Conservation (phyloP, 106 monocot species). For the Iris macrosiphon region DNA sequence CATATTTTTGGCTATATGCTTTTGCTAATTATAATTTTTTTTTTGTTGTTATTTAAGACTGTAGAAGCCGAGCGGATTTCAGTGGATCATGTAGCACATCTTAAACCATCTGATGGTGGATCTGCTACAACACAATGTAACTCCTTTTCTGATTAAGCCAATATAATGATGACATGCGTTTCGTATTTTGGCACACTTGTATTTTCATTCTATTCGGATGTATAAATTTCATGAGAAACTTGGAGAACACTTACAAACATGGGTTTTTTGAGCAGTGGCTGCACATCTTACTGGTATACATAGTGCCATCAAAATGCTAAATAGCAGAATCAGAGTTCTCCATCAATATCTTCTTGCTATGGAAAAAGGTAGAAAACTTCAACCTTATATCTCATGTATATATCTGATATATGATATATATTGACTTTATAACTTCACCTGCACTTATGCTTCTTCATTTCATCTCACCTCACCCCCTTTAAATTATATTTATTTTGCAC, state of each 20-base stretch:
- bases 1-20: not conserved
- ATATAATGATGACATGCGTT: not conserved
- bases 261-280: slow-evolving; percentile 61
- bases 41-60: slow-evolving; percentile 42
- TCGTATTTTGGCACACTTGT: slow-evolving; percentile 1
- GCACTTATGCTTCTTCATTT: too few relatives aligned
- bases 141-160: not conserved
- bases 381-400: not conserved
- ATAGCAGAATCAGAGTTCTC: slow-evolving; percentile 86
- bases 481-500: too few relatives aligned
- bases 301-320: slow-evolving; percentile 99
- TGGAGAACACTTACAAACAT: not conserved
- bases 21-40: slow-evolving; percentile 2
- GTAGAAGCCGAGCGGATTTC: slow-evolving; percentile 98
- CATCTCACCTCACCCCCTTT: too few relatives aligned
- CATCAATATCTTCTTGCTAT: slow-evolving; percentile 87
- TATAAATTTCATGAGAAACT: not conserved
- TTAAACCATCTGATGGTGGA: slow-evolving; percentile 98
- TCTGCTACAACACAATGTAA: slow-evolving; percentile 97
- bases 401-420: too few relatives aligned
- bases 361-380: slow-evolving; percentile 54
- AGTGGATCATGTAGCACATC: slow-evolving; percentile 97
- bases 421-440: too few relatives aligned
- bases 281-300: slow-evolving; percentile 98
- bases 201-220: too few relatives aligned